Conservation (phyloP, 805 yeast genomes). For the Candida tallmaniae region DNA sequence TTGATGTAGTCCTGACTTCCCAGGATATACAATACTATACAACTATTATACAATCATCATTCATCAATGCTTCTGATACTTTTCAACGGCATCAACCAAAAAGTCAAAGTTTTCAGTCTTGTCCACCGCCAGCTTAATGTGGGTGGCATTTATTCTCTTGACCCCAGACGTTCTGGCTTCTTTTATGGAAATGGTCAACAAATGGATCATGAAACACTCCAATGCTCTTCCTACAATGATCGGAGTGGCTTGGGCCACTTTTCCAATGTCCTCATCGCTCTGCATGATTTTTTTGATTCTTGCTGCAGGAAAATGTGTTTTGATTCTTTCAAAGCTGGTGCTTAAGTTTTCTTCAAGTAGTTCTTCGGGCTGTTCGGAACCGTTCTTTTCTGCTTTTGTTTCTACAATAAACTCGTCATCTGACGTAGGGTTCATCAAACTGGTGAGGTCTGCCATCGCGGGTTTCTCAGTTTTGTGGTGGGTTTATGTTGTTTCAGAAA, state of each 20-base stretch:
- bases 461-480: too few species aligned
- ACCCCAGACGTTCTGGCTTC: constrained; percentile 74
- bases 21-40: too few species aligned
- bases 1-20: too few species aligned
- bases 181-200: constrained; percentile 77
- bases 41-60: too few species aligned
- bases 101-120: constrained; percentile 91
- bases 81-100: constrained; percentile 67
- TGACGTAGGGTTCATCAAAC: constrained; percentile 13
- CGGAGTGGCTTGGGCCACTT: constrained; percentile 98
- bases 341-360: constrained; percentile 16
- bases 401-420: constrained; percentile 10
- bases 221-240: constrained; percentile 95
- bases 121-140: constrained; percentile 78
- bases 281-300: constrained; percentile 96
- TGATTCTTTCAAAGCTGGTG: constrained; percentile 46
- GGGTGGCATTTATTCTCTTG: constrained; percentile 77
- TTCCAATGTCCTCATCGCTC: constrained; percentile 96
- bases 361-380: neutral
- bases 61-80: constrained; percentile 35
- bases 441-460: constrained; percentile 13
- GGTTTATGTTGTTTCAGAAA: neutral
- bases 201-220: constrained; percentile 84
- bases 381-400: constrained; percentile 1
- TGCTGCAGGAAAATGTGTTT: constrained; percentile 88